These are phyloP conservation scores for Lactarius hatsudake DNA, from an alignment of 768 basidiomycete species.

Conservation along the genomic window DNA sequence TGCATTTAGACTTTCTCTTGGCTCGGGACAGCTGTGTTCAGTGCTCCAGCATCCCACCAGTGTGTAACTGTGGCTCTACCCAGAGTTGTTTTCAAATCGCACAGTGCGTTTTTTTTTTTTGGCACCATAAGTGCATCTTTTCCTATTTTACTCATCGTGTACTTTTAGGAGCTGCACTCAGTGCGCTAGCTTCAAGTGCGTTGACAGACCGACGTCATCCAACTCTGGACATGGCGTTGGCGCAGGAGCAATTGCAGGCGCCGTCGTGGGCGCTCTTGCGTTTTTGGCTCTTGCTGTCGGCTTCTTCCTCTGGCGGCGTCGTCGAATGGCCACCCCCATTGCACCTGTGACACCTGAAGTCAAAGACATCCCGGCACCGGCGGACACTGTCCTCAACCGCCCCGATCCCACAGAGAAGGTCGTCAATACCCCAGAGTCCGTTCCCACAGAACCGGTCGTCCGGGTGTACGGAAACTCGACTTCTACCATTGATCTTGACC, in stretches of 20 bases:
- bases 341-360: slow-evolving; percentile 41
- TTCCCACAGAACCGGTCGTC: slow-evolving; percentile 37
- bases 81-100: slow-evolving; percentile 60
- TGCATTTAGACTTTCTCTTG: slow-evolving; percentile 29
- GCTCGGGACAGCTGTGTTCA: slow-evolving; percentile 40
- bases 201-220: slow-evolving; percentile 32
- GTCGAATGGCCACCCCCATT: slow-evolving; percentile 37
- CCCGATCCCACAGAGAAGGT: slow-evolving; percentile 79
- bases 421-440: slow-evolving; percentile 28
- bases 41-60: slow-evolving; percentile 42
- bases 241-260: slow-evolving; percentile 72
- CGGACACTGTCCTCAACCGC: slow-evolving; percentile 73
- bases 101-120: slow-evolving; percentile 43
- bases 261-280: slow-evolving; percentile 60
- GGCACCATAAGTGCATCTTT: background rate
- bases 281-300: slow-evolving; percentile 52
- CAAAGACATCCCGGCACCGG: slow-evolving; percentile 66
- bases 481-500: slow-evolving; percentile 60
- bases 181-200: slow-evolving; percentile 56
- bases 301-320: slow-evolving; percentile 64
- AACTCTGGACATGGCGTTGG: slow-evolving; percentile 43
- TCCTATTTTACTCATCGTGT: slow-evolving; percentile 1
- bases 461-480: slow-evolving; percentile 47
- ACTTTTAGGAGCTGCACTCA: slow-evolving; percentile 52
- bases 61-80: slow-evolving; percentile 54